Percentiles rank a stretch among this genome's conserved stretches.
Conservation (phyloP, 208 protist species). For the Endotrypanum monterogeii region DNA sequence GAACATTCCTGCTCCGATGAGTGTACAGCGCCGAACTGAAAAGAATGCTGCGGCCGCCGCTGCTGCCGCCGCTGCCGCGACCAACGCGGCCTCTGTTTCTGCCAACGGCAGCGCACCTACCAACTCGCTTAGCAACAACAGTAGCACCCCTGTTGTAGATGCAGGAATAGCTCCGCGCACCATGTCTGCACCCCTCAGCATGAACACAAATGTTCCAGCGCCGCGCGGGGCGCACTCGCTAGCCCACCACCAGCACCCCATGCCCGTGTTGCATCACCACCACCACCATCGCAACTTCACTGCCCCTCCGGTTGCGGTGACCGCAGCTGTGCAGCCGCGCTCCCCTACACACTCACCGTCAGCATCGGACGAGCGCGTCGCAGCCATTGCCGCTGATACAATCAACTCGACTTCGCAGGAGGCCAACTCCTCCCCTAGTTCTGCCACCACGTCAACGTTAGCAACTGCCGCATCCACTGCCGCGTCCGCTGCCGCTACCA, state of each 20-base stretch:
- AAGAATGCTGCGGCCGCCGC: slow-evolving; percentile 19
- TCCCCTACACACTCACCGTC: slow-evolving; percentile 4
- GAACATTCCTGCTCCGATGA: slow-evolving; percentile 35
- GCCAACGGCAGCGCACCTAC: background rate
- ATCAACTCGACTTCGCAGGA: background rate
- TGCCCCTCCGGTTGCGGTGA: background rate
- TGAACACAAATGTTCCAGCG: slow-evolving; percentile 7
- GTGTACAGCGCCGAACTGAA: slow-evolving; percentile 25
- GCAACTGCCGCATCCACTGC: background rate
- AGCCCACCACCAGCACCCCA: slow-evolving; percentile 33
- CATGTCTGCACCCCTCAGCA: background rate
- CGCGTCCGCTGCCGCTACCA: background rate
- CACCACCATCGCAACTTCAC: slow-evolving; percentile 18
- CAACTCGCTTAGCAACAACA: background rate
- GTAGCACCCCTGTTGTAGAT: slow-evolving; percentile 3
- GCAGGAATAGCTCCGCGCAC: background rate
- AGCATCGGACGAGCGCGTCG: slow-evolving; percentile 17
- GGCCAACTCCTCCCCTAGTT: background rate
- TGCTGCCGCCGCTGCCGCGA: slow-evolving; percentile 9
- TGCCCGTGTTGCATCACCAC: slow-evolving; percentile 29
- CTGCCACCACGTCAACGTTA: background rate
- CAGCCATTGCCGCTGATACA: background rate
- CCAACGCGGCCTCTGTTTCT: background rate
- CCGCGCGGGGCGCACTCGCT: slow-evolving; percentile 17
- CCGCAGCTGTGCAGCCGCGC: background rate